Evolutionary conservation across 176 grass and related monocot genomes (phyloP).

Genomic region (Zea mays): DNA sequence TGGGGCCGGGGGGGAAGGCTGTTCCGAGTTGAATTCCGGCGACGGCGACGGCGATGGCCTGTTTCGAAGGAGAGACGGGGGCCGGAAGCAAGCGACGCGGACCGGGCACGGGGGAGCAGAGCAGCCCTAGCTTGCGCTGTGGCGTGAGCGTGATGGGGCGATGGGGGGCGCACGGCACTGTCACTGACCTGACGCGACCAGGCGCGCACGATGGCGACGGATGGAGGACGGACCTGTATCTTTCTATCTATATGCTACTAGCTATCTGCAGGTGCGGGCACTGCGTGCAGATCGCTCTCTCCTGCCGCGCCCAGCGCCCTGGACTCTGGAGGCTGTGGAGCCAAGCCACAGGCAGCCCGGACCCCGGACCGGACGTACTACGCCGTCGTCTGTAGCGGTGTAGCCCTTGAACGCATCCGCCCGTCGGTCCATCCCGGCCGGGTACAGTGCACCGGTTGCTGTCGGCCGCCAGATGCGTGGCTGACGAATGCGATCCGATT

Average conservation of each 20-base stretch:
- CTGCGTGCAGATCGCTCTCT: background rate
- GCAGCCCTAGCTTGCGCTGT: background rate
- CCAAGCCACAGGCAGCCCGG: too few relatives aligned
- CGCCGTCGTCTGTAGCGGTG: background rate
- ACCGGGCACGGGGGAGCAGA: conserved; percentile 15
- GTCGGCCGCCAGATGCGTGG: too few relatives aligned
- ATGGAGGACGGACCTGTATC: background rate
- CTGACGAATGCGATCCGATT: too few relatives aligned
- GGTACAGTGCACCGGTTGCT: too few relatives aligned
- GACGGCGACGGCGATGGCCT: background rate
- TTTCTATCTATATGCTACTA: too few relatives aligned
- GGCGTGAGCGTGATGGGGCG: too few relatives aligned
- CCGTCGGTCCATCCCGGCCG: background rate
- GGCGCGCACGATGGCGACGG: background rate
- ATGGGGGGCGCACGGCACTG: background rate
- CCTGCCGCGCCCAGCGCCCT: background rate
- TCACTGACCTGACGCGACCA: background rate
- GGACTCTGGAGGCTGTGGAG: background rate
- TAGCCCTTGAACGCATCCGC: background rate
- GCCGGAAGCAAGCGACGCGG: background rate
- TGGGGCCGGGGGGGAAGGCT: background rate
- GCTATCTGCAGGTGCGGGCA: background rate
- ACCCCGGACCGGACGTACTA: background rate
- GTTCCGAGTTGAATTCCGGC: conserved; percentile 16
- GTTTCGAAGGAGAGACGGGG: background rate